Conservation (phyloP, 352 stramenopile genomes). For the Globisporangium abappressorium region DNA sequence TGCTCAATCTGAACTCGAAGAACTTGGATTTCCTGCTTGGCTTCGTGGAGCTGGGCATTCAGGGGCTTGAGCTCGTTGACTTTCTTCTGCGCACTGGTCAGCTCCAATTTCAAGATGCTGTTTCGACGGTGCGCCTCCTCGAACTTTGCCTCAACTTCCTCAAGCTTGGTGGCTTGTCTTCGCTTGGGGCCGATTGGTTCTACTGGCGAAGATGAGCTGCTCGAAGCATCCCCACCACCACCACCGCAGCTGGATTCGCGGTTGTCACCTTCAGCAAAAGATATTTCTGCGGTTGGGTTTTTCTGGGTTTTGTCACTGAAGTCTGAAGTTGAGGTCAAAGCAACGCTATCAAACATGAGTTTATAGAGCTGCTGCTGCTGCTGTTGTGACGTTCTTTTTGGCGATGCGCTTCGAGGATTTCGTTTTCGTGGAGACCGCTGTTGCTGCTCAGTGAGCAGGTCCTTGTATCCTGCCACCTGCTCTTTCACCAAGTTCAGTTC, state of each 20-base stretch:
- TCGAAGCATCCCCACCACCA: neutral
- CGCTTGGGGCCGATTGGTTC: slow-evolving; percentile 21
- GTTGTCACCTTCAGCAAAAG: neutral
- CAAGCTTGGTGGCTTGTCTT: slow-evolving; percentile 13
- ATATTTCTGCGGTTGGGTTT: neutral
- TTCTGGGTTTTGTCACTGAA: neutral
- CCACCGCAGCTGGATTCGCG: neutral
- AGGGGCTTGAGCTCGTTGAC: slow-evolving; percentile 51
- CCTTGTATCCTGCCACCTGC: slow-evolving; percentile 22
- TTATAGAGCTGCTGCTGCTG: neutral
- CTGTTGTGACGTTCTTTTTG: neutral
- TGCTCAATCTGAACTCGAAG: slow-evolving; percentile 26
- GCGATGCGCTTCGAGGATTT: neutral
- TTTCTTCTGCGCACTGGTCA: slow-evolving; percentile 51
- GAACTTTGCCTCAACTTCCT: slow-evolving; percentile 43
- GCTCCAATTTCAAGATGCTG: slow-evolving; percentile 41
- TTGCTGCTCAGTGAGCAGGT: slow-evolving; percentile 20
- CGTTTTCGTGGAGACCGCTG: slow-evolving; percentile 27
- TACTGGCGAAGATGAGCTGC: slow-evolving; percentile 12
- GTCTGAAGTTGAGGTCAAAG: neutral
- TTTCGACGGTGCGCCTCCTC: slow-evolving; percentile 48
- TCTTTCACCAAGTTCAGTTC: slow-evolving; percentile 48
- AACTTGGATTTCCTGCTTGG: slow-evolving; percentile 30
- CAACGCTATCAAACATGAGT: neutral
- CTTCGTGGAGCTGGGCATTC: slow-evolving; percentile 33